phyloP scores from a whole-genome alignment of 2,329 filamentous ascomycete species.

The Monascus ruber region DNA sequence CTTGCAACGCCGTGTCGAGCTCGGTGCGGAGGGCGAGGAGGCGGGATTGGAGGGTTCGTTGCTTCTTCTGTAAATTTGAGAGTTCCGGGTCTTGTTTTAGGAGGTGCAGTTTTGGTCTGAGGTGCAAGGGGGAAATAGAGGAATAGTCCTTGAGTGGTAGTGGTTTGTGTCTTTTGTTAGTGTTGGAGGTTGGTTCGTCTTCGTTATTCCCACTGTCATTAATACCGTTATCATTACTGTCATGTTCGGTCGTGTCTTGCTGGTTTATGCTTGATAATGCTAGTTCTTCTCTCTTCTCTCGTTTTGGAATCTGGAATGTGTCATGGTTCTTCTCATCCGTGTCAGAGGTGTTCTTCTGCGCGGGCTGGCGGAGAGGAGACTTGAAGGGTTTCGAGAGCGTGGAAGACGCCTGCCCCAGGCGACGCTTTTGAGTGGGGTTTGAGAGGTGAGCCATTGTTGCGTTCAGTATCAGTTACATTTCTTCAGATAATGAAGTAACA shows the following conservation, averaged over 20 bases:
- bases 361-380: constrained; percentile 50
- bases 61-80: constrained; percentile 24
- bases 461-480: neutral
- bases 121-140: constrained; percentile 1
- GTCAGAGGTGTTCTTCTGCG: constrained; percentile 3
- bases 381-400: constrained; percentile 60
- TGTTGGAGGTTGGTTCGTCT: neutral
- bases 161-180: neutral
- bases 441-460: constrained; percentile 8
- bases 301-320: neutral
- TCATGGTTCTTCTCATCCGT: constrained; percentile 4
- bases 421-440: constrained; percentile 48
- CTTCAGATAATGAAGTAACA: too few species aligned
- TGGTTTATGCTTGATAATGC: neutral
- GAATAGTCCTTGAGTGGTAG: neutral
- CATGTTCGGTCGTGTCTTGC: constrained; percentile 1
- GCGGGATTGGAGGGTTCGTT: constrained; percentile 20
- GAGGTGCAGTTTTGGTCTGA: constrained; percentile 4
- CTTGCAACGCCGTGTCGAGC: constrained; percentile 43
- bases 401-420: constrained; percentile 46
- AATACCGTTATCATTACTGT: neutral
- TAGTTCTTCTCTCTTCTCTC: neutral
- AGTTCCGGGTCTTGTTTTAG: constrained; percentile 13
- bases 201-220: neutral
- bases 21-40: constrained; percentile 25